These are phyloP conservation scores for Aspergillus fischeri DNA, from an alignment of 2,329 filamentous ascomycete genomes.

Conservation along the genomic window DNA sequence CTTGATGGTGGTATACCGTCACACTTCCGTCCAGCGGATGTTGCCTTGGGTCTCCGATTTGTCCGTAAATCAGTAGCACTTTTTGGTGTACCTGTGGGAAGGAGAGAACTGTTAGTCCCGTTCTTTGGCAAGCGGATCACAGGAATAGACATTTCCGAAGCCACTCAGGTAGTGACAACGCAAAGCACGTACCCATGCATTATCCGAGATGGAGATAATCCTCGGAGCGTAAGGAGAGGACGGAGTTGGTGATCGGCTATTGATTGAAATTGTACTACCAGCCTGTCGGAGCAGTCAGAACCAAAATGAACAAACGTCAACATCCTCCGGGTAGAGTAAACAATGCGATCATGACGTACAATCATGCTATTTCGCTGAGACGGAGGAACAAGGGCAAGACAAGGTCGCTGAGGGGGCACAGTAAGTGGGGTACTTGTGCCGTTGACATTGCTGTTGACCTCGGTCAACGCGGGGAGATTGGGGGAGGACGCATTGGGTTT, in stretches of 20 bases:
- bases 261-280: slow-evolving; percentile 30
- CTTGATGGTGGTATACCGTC: slow-evolving; percentile 76
- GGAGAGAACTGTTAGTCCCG: slow-evolving; percentile 6
- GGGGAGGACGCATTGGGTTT: slow-evolving; percentile 63
- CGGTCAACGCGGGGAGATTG: slow-evolving; percentile 49
- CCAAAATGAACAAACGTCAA: not conserved
- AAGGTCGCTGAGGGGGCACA: slow-evolving; percentile 46
- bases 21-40: slow-evolving; percentile 72
- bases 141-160: not conserved
- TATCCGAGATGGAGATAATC: slow-evolving; percentile 73
- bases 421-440: slow-evolving; percentile 30
- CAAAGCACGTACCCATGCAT: slow-evolving; percentile 71
- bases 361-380: slow-evolving; percentile 42
- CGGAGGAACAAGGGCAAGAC: slow-evolving; percentile 31
- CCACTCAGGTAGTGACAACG: not conserved
- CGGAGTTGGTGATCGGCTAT: slow-evolving; percentile 52
- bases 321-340: not conserved
- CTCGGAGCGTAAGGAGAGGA: slow-evolving; percentile 77
- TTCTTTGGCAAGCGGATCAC: not conserved
- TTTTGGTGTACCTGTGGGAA: slow-evolving; percentile 80
- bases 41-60: slow-evolving; percentile 68
- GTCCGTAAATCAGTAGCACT: slow-evolving; percentile 74
- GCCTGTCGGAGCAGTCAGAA: slow-evolving; percentile 25
- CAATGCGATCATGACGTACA: slow-evolving; percentile 26
- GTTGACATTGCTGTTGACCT: slow-evolving; percentile 48